Evolutionary conservation across 768 basidiomycete species (phyloP), one percentile per base, ranked within the genome.

Genomic region (Tricholoma matsutake): DNA sequence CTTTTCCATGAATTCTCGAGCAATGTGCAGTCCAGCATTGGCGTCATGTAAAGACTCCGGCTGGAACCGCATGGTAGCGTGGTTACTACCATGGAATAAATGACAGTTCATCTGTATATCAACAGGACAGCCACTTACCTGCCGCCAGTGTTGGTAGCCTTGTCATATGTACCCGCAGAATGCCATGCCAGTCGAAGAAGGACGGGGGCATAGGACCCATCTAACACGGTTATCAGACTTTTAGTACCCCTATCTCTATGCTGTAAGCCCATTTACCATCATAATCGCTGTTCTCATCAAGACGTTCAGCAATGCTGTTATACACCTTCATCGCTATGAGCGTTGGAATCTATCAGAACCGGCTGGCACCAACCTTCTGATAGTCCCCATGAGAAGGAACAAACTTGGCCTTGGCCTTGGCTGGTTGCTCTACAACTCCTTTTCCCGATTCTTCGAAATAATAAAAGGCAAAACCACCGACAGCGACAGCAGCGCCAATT

Each of bases 1-100:
- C 59, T 89, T 83, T 70, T 97, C 92, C 85, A 98, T 88, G 61
- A 92, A 73, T 5, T 73, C 80, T 60, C 96, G 91, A 41, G 94
- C 96, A 58, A 94, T 71, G 62, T 89, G 75, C 58, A 96, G 80
- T 28, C 94, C 94, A 28, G 85, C 85, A 75, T 96, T 96, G 54
- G 93, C 94, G 35, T 79, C 85, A 70, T 98, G 94, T 29, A 81
- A 71, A 10, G 94, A 71, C 72, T 98, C 96, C 41, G 96, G 92
- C 57, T 86, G 84, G 76, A 98, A 99, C 59, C 96, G 91, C 96
- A 99, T 99, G 22, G 96, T 98, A 2, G 97, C 96, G 65, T 93
- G 95, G 83, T 99, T 98, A 81, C 92, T 90, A 70, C 45, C 18
- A 41, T 4, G 39, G 25, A 29, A 43, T 61, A 52, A 25, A 57